A percentile compares a stretch with the other conserved stretches of the same genome.
Conservation (phyloP, 441 rosid genomes). For the Gossypium gossypioides region DNA sequence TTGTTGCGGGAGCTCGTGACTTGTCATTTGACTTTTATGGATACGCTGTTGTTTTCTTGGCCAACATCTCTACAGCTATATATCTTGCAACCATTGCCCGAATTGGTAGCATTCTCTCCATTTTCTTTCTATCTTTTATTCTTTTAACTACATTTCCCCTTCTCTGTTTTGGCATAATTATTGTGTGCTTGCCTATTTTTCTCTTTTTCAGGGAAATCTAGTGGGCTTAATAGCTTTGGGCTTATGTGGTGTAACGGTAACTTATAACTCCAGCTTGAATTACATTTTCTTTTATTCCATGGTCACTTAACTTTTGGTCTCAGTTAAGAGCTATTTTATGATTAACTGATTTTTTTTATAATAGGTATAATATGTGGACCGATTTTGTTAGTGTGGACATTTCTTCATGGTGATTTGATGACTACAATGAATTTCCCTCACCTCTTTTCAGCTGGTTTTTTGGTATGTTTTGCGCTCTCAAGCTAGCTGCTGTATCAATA, state of each 20-base stretch:
- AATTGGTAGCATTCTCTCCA: conserved; percentile 42
- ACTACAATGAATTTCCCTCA: conserved; percentile 50
- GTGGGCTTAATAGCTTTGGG: conserved; percentile 94
- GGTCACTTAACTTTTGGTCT: conserved; percentile 1
- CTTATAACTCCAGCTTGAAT: conserved; percentile 15
- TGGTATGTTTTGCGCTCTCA: conserved; percentile 40
- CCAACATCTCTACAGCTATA: conserved; percentile 80
- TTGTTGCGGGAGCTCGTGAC: conserved; percentile 92
- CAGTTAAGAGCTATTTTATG: neutral
- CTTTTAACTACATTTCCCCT: conserved; percentile 1
- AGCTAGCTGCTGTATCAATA: neutral
- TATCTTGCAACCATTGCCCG: conserved; percentile 86
- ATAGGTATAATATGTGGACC: conserved; percentile 80
- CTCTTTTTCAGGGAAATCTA: conserved; percentile 65
- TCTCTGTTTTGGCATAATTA: conserved; percentile 10
- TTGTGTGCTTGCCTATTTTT: conserved; percentile 2
- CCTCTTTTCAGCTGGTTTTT: conserved; percentile 62
- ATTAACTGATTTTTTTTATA: conserved; percentile 20
- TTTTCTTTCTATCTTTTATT: conserved; percentile 4
- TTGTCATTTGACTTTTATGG: conserved; percentile 87
- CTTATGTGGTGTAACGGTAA: conserved; percentile 99
- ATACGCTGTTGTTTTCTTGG: conserved; percentile 69
- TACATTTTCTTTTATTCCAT: neutral
- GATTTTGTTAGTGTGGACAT: conserved; percentile 70
- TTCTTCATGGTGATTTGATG: conserved; percentile 62